Evolutionary conservation across 2,329 filamentous ascomycete genomes (phyloP), one percentile per base, ranked within the genome.

Genomic region (Pestalotiopsis sp.): DNA sequence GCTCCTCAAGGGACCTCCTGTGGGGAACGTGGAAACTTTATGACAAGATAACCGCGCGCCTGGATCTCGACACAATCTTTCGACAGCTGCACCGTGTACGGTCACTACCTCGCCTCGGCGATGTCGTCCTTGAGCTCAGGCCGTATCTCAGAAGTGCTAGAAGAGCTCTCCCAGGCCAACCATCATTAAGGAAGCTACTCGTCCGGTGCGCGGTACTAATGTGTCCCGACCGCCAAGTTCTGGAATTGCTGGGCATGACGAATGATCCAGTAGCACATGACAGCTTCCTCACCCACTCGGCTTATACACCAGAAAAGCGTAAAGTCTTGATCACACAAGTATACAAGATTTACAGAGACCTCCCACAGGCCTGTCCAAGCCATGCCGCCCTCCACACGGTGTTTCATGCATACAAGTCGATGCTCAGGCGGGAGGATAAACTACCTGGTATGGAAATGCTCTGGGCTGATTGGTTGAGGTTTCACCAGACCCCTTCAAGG

Each of bases 391-490:
- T 89, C 4, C 79, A 80, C 57, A 78, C 78, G 66, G 80, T 87
- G 78, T 83, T 88, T 72, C 68, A 72, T 7, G 80, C 71, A 13
- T 77, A 76, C 52, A 69, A 52, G 2, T 23, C 62, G 31, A 66
- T 73, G 49, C 84, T 36, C 81, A 80, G 73, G 78, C 75, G 66
- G 78, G 82, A 7, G 58, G 78, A 39, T 75, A 84, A 69, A 73
- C 68, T 79, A 9, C 75, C 76, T 1, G 84, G 82, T 14, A 77
- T 88, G 64, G 82, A 86, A 66, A 75, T 81, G 60, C 73, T 89
- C 1, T 82, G 84, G 71, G 74, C 80, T 11, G 87, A 89, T 71
- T 89, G 85, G 83, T 77, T 83, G 67, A 77, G 70, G 31, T 77
- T 79, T 36, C 79, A 82, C 67, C 79, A 77, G 1, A 76, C 72